phyloP scores from a whole-genome alignment of 805 yeast species.

The Metschnikowia vanudenii region DNA sequence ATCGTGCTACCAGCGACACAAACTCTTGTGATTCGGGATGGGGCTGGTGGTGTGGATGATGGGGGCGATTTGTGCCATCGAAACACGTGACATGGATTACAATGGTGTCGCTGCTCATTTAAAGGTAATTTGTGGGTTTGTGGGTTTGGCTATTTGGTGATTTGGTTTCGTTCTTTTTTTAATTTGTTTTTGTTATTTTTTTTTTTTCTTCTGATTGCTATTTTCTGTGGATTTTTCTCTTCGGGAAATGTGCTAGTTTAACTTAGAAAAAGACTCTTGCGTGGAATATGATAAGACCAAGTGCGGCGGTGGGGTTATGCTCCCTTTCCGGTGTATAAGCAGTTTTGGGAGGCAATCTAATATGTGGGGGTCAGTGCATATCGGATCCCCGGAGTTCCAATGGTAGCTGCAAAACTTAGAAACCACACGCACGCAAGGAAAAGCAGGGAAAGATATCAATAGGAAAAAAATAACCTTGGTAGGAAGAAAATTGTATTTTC shows the following conservation, averaged over 20 bases:
- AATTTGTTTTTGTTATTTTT: background rate
- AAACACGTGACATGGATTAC: conserved; percentile 2
- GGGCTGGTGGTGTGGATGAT: background rate
- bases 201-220: no score
- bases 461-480: no score
- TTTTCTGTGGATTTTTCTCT: background rate
- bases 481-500: no score
- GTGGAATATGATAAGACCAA: no score
- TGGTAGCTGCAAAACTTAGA: no score
- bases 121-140: background rate
- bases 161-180: background rate
- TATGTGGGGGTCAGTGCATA: background rate
- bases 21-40: background rate
- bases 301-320: no score
- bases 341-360: background rate
- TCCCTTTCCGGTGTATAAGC: no score
- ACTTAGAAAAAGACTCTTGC: no score
- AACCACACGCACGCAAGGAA: no score
- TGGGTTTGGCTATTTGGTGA: conserved; percentile 1
- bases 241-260: background rate
- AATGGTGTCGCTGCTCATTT: conserved; percentile 7
- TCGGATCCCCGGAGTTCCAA: no score
- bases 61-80: background rate
- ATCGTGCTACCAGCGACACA: conserved; percentile 1
- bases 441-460: no score